These are phyloP conservation scores for Syncephalastrum racemosum DNA, from an alignment of 371 early-diverging fungal genomes.

Conservation along the genomic window DNA sequence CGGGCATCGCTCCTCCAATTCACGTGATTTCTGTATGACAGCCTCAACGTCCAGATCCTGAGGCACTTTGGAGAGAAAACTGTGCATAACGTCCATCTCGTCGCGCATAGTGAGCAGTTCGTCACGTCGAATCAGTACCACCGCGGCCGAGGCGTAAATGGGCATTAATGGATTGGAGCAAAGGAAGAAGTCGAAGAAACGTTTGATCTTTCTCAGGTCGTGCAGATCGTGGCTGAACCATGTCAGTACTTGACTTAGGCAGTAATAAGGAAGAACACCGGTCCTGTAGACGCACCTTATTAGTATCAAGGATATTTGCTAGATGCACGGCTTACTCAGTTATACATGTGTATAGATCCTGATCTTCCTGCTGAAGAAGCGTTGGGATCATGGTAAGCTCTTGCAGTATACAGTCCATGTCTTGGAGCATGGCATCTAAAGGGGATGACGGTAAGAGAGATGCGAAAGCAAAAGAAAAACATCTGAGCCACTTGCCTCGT, in stretches of 20 bases:
- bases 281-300: slow-evolving; percentile 27
- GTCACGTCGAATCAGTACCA: slow-evolving; percentile 52
- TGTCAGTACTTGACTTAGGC: slow-evolving; percentile 82
- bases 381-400: slow-evolving; percentile 57
- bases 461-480: slow-evolving; percentile 46
- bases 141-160: slow-evolving; percentile 70
- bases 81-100: slow-evolving; percentile 57
- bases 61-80: slow-evolving; percentile 58
- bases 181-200: slow-evolving; percentile 78
- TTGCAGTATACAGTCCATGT: slow-evolving; percentile 56
- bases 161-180: slow-evolving; percentile 73
- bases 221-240: slow-evolving; percentile 84
- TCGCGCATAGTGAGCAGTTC: slow-evolving; percentile 45
- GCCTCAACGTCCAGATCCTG: slow-evolving; percentile 41
- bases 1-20: slow-evolving; percentile 40
- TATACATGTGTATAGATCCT: slow-evolving; percentile 49
- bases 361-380: slow-evolving; percentile 51
- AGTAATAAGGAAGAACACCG: slow-evolving; percentile 75
- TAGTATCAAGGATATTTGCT: neutral
- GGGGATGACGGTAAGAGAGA: neutral
- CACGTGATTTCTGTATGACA: slow-evolving; percentile 37
- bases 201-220: slow-evolving; percentile 52
- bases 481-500: slow-evolving; percentile 19
- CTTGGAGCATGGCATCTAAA: slow-evolving; percentile 62
- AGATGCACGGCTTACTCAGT: slow-evolving; percentile 31